These are phyloP conservation scores for Cyclotella baltica DNA, from an alignment of 108 stramenopile species.

Conservation along the genomic window DNA sequence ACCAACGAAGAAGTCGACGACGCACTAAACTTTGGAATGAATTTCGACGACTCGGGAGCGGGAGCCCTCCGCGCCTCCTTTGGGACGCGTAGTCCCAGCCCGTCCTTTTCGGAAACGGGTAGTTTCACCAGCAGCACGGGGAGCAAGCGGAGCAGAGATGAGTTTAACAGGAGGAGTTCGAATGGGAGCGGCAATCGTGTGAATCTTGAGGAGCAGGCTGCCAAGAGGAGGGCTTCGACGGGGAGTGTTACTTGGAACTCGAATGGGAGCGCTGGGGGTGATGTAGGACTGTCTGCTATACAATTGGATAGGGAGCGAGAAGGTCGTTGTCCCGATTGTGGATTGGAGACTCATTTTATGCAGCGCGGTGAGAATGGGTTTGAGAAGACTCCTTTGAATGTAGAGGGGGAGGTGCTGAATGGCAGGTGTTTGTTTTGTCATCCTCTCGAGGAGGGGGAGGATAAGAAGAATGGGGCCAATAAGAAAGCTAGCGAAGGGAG, in stretches of 20 bases:
- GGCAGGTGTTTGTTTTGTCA: slow-evolving; percentile 49
- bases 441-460: slow-evolving; percentile 25
- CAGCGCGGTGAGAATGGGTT: slow-evolving; percentile 10
- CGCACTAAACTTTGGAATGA: slow-evolving; percentile 34
- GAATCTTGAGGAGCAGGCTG: slow-evolving; percentile 4
- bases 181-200: slow-evolving; percentile 6
- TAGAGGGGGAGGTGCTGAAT: slow-evolving; percentile 45
- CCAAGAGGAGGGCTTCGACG: background rate
- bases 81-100: slow-evolving; percentile 33
- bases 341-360: slow-evolving; percentile 50
- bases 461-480: background rate
- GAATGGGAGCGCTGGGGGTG: background rate
- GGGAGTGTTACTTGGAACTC: background rate
- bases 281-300: background rate
- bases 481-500: background rate
- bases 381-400: slow-evolving; percentile 38
- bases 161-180: slow-evolving; percentile 12
- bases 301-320: slow-evolving; percentile 46
- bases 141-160: slow-evolving; percentile 24
- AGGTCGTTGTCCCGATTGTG: slow-evolving; percentile 57
- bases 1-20: slow-evolving; percentile 38
- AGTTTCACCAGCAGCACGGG: slow-evolving; percentile 9
- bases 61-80: slow-evolving; percentile 9
- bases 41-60: slow-evolving; percentile 26
- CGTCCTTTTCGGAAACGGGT: background rate